Base-by-base conservation (phyloP, 31 red algal genomes). In the Odonthalia washingtoniensis region DNA sequence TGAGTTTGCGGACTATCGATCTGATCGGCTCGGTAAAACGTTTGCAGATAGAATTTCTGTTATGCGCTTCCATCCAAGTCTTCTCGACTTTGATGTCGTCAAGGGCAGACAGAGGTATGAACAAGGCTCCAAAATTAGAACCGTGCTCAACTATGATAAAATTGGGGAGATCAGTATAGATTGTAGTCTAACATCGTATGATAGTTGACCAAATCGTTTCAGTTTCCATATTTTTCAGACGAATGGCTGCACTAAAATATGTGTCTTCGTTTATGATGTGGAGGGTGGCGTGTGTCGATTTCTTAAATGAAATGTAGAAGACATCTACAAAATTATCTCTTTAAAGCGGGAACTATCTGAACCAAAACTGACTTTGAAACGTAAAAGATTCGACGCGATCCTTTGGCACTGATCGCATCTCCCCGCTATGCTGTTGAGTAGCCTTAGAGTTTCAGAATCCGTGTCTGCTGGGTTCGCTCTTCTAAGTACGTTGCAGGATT, bases 81-180 rank as follows among this genome's bases (percentile, higher is more conserved):
- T 17, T 43, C 60, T 72, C 81, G 34, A 81, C 60, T 28, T 89
- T 38, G 24, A 89, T 40, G 3, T 60, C 61, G 26, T 78, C 21
- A 14, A 46, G 40, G 9, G 16, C 14, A 26, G 4, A 12, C 16
- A 89, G 44, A 35, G 28, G 9, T 6, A 70, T 26, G 64, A 79
- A 89, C 21, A 14, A 9, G 46, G 65, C 61, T 16, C 85, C 75
- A 44, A 88, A 70, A 4, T 26, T 27, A 18, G 74, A 80, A 40
- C 75, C 75, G 65, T 80, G 74, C 28, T 80, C 74, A 17, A 88
- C 60, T 3, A 18, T 3, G 14, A 88, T 80, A 16, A 9, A 17
- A 46, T 88, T 63, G 4, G 85, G 85, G 3, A 88, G 5, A 5
- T 72, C 74, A 5, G 52, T 88, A 75, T 80, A 88, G 27, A 88